Evolutionary conservation across 163 green algal genomes (phyloP).

Genomic region (Scenedesmus sp.): DNA sequence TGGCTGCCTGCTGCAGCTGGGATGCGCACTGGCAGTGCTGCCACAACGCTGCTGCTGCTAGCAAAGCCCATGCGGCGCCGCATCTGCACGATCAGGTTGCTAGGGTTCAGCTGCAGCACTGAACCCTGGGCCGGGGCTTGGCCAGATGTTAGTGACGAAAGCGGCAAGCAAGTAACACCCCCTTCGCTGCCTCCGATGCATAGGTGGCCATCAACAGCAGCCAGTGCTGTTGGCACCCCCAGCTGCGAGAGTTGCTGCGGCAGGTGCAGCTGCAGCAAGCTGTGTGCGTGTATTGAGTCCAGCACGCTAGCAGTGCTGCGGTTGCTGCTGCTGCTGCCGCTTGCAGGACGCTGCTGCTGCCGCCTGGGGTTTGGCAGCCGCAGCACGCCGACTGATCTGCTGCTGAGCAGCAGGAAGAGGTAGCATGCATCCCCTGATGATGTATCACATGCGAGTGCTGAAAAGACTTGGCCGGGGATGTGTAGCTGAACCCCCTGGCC

Average conservation of each 20-base stretch:
- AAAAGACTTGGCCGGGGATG: constrained; percentile 34
- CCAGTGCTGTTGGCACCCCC: constrained; percentile 47
- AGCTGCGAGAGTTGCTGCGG: constrained; percentile 27
- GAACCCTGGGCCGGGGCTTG: not conserved
- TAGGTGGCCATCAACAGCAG: constrained; percentile 36
- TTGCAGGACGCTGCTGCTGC: constrained; percentile 2
- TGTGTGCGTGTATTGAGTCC: not conserved
- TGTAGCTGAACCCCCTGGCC: constrained; percentile 14
- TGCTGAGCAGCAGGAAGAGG: constrained; percentile 41
- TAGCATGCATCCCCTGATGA: not conserved
- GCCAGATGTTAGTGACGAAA: constrained; percentile 19
- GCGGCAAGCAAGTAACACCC: constrained; percentile 51
- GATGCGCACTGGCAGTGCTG: constrained; percentile 53
- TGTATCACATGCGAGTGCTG: not conserved
- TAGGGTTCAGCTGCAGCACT: constrained; percentile 22
- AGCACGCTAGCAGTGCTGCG: constrained; percentile 7
- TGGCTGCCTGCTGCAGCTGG: constrained; percentile 43
- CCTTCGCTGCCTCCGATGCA: constrained; percentile 58
- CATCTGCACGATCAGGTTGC: constrained; percentile 39
- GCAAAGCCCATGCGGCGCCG: constrained; percentile 60
- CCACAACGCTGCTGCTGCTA: constrained; percentile 57
- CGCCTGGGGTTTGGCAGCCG: not conserved
- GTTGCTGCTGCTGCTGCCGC: constrained; percentile 4
- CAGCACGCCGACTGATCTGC: constrained; percentile 17
- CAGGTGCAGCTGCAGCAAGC: constrained; percentile 36